Base-by-base conservation (phyloP, 2,329 filamentous ascomycete genomes). In the Colletotrichum musicola region DNA sequence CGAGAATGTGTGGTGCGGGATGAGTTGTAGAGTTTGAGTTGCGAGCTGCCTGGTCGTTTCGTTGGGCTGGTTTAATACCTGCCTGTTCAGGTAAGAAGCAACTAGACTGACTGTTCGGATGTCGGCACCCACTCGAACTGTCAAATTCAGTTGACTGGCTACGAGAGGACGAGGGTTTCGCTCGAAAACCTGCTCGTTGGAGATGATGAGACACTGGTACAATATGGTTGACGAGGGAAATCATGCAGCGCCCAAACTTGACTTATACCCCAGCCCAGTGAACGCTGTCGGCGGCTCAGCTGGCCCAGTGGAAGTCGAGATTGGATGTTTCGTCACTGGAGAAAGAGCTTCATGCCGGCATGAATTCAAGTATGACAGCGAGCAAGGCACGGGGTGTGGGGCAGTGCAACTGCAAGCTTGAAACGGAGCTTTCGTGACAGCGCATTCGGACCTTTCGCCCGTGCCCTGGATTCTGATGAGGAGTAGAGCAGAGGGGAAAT, bases 351-450 rank as follows among this genome's bases (percentile, higher is more conserved):
- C 55, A 66, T 60, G 55, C 56, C 62, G 50, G 62, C 66, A 57
- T 58, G 30, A 35, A 7, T 7, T 69, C 35, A 44, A 66, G 62
- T 65, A 55, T 60, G 62, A 55, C 61, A 60, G 61, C 50, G 47
- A 68, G 42, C 50, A 61, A 61, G 65, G 38, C 49, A 69, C 16
- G 42, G 38, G 49, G 44, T 50, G 56, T 56, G 66, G 56, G 56
- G 66, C 56, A 49, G 35, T 69, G 55, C 62, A 66, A 66, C 54
- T 56, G 66, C 66, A 66, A 44, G 55, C 55, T 66, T 69, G 66
- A 69, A 69, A 69, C 66, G 42, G 44, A 68, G 62, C 44, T 59
- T 56, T 66, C 30, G 62, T 53, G 62, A 47, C 62, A 61, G 51
- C 62, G 54, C 55, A 65, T 68, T 65, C 55, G 55, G 50, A 66